Evolutionary conservation across 2,329 filamentous ascomycete species (phyloP), one percentile per base, ranked within the genome.

Genomic region (Penicillium glabrum): DNA sequence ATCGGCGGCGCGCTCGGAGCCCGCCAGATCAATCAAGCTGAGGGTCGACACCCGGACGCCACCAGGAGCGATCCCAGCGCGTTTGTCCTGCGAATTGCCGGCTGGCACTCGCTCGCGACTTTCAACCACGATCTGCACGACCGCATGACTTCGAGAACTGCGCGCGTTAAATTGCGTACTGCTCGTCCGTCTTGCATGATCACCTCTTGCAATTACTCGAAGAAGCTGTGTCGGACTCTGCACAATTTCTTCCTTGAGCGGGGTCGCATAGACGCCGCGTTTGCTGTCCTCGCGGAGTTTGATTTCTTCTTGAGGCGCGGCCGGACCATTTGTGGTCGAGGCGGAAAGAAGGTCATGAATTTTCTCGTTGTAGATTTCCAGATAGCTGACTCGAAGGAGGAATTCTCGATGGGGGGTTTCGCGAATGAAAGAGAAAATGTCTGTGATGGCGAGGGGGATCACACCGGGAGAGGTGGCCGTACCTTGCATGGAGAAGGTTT

Each of bases 401-500:
- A 99, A 99, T 71, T 99, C 95, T 58, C 95, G 85, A 35, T 92
- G 91, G 0, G 95, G 95, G 1, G 95, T 98, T 77, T 99, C 95
- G 56, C 95, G 89, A 65, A 99, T 99, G 74, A 97, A 99, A 0
- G 95, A 98, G 75, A 99, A 99, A 51, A 99, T 99, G 71, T 99
- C 95, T 61, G 95, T 98, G 67, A 99, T 98, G 39, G 95, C 95
- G 39, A 98, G 82, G 7, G 95, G 95, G 54, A 99, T 99, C 27
- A 99, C 95, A 78, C 95, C 95, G 1, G 95, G 95, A 39, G 92
- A 96, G 3, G 90, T 91, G 46, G 93, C 92, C 11, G 95, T 99
- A 66, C 95, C 95, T 79, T 99, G 95, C 95, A 99, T 99, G 39
- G 93, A 98, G 74, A 98, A 99, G 0, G 95, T 99, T 79, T 99